These are phyloP conservation scores for Melaleuca alternifolia DNA, from an alignment of 345 rosid species.

Conservation along the genomic window DNA sequence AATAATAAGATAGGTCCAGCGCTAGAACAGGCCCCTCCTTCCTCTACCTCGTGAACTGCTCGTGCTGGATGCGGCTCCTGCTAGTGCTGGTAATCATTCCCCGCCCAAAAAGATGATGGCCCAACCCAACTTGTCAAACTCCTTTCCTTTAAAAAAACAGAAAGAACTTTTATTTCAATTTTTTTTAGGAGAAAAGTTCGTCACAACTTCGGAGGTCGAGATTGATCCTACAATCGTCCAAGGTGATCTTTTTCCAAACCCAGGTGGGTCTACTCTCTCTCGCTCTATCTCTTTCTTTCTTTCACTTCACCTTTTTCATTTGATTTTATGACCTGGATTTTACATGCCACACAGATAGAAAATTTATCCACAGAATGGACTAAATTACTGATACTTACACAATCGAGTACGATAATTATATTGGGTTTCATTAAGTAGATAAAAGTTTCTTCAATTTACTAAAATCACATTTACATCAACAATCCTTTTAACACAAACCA, in stretches of 20 bases:
- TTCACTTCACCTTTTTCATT: not conserved
- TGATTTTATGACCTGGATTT: not conserved
- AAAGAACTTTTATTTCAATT: not conserved
- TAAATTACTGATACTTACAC: not conserved
- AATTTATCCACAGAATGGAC: not conserved
- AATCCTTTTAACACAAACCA: not conserved
- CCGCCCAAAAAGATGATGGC: not conserved
- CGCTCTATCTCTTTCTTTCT: not conserved
- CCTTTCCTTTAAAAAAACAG: not conserved
- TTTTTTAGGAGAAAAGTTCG: constrained; percentile 3
- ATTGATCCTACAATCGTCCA: constrained; percentile 14
- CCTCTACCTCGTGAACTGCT: not conserved
- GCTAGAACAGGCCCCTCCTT: not conserved
- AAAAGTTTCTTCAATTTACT: not conserved
- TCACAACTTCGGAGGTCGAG: constrained; percentile 17
- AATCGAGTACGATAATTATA: not conserved
- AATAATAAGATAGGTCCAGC: constrained; percentile 1
- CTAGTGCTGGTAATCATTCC: constrained; percentile 7
- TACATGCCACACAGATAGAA: not conserved
- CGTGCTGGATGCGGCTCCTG: not conserved
- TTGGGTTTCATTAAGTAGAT: not conserved
- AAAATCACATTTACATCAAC: not conserved
- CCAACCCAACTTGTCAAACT: constrained; percentile 6
- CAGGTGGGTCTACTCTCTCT: constrained; percentile 7
- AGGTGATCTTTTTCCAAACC: constrained; percentile 1